A percentile compares a stretch with the other conserved stretches of the same genome.
Conservation (phyloP, 2,329 filamentous ascomycete genomes). For the Botrytis elliptica region DNA sequence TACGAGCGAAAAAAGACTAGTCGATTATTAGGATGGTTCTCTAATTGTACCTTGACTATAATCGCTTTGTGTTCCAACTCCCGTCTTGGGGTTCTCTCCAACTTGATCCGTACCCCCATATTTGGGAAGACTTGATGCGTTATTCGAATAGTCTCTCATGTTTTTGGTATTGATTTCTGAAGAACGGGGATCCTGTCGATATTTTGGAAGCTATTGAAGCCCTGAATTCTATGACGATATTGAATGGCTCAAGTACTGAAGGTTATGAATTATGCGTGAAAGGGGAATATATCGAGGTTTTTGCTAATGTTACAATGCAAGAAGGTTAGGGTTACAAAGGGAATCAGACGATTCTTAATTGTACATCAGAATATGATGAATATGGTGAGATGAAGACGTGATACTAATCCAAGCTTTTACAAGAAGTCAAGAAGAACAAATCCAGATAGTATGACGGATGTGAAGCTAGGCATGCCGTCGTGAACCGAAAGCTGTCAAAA, state of each 20-base stretch:
- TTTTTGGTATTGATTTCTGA: not conserved
- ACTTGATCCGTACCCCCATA: not conserved
- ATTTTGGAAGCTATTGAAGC: not conserved
- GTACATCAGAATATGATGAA: not conserved
- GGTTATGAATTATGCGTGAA: not conserved
- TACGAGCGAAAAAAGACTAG: not conserved
- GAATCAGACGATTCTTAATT: not conserved
- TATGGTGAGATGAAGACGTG: constrained; percentile 10
- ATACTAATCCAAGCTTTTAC: not conserved
- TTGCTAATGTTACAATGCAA: not conserved
- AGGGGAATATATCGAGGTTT: not conserved
- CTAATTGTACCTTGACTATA: constrained; percentile 10
- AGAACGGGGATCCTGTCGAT: not conserved
- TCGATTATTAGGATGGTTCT: not conserved
- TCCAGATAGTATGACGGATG: not conserved
- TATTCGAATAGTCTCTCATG: constrained; percentile 4
- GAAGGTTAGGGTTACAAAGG: not conserved
- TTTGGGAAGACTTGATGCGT: not conserved
- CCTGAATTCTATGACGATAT: not conserved
- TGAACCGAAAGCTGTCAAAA: not conserved
- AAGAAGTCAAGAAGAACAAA: not conserved
- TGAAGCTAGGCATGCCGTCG: not conserved
- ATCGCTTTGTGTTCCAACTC: constrained; percentile 12
- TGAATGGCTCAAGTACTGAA: not conserved
- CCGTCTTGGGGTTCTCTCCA: not conserved